Evolutionary conservation across 1,284 basidiomycete genomes (phyloP).

Genomic region (Sporisorium reilianum): DNA sequence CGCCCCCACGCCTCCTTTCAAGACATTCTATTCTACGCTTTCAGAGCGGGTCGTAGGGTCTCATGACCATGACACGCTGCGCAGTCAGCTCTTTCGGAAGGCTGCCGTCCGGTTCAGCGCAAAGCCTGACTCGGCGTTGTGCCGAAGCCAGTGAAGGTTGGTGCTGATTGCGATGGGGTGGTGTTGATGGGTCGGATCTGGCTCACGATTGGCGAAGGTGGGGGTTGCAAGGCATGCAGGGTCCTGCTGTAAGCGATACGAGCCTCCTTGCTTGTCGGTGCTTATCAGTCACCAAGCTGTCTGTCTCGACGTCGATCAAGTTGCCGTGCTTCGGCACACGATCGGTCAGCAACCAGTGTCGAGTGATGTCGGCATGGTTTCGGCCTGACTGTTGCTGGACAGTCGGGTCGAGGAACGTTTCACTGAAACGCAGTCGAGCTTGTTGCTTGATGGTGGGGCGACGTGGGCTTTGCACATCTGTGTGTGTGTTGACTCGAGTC

Average conservation of each 20-base stretch:
- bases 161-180: background rate
- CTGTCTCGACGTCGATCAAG: background rate
- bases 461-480: background rate
- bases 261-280: background rate
- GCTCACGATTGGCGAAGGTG: background rate
- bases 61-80: background rate
- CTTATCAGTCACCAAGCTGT: background rate
- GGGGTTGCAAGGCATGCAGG: slow-evolving; percentile 3
- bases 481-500: background rate
- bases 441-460: background rate
- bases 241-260: slow-evolving; percentile 3
- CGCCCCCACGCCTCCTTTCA: background rate
- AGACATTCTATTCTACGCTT: background rate
- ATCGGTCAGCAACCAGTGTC: slow-evolving; percentile 10
- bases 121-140: background rate
- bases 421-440: background rate
- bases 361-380: background rate
- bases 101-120: background rate
- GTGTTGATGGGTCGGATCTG: background rate
- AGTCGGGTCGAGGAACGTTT: background rate
- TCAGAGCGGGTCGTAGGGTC: background rate
- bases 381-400: background rate
- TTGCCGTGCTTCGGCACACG: background rate
- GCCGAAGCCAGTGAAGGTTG: background rate
- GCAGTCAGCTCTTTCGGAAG: background rate